Base-by-base conservation (phyloP, 2,329 filamentous ascomycete genomes). In the Scedosporium boydii region DNA sequence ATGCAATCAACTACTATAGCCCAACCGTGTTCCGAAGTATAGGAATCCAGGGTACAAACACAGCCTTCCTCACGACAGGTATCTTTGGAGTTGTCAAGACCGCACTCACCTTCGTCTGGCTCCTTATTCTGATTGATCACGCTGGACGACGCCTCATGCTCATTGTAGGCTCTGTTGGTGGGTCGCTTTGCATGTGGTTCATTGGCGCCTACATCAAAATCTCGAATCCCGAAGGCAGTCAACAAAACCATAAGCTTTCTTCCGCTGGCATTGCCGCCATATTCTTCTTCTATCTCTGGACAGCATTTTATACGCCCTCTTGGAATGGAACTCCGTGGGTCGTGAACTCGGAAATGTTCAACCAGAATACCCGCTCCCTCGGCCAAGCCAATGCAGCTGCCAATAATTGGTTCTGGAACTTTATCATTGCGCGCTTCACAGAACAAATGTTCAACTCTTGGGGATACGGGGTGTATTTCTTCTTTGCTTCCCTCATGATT, bases 1-100 rank as follows among this genome's bases (percentile, higher is more conserved):
- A 91, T 67, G 88, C 88, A 21, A 87, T 90, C 76, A 91, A 91
- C 77, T 91, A 91, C 75, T 90, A 64, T 34, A 61, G 57, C 18
- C 87, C 88, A 0, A 87, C 83, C 0, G 82, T 91, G 9, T 90
- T 91, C 78, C 81, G 76, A 65, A 76, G 74, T 55, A 74, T 81
- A 59, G 79, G 79, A 4, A 74, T 80, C 59, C 74, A 72, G 1
- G 79, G 78, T 12, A 78, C 75, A 58, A 77, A 75, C 67, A 76
- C 74, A 0, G 70, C 74, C 44, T 76, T 81, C 65, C 71, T 81
- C 34, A 89, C 88, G 0, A 92, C 89, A 0, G 89, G 89, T 26
- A 84, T 92, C 65, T 92, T 90, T 67, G 89, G 89, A 58, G 85
- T 91, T 1, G 87, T 92, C 69, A 91, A 91, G 78, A 90, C 87